These are phyloP conservation scores for Baorangia bicolor DNA, from an alignment of 768 basidiomycete species.

Conservation along the genomic window DNA sequence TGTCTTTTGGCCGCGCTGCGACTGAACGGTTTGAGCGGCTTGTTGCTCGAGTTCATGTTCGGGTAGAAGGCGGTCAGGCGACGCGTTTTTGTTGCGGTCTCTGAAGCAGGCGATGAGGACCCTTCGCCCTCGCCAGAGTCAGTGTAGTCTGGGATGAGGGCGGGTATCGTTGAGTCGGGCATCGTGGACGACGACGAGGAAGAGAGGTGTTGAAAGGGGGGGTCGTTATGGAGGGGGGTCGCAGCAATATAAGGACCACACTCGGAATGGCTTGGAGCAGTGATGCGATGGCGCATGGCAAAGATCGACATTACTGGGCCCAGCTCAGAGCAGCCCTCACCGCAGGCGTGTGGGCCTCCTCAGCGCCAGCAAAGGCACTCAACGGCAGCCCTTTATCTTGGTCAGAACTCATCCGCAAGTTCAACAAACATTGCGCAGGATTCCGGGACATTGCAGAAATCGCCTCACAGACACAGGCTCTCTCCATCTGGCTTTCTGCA, in stretches of 20 bases:
- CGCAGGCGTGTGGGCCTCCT: conserved; percentile 69
- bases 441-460: conserved; percentile 61
- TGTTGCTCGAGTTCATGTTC: conserved; percentile 65
- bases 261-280: neutral
- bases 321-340: conserved; percentile 72
- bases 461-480: conserved; percentile 63
- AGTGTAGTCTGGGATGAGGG: conserved; percentile 64
- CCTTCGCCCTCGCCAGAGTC: conserved; percentile 46
- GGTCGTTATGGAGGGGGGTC: conserved; percentile 14
- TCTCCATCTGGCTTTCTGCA: conserved; percentile 55
- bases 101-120: conserved; percentile 28
- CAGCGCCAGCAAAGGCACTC: conserved; percentile 57
- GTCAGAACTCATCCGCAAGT: conserved; percentile 81
- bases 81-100: conserved; percentile 47
- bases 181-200: conserved; percentile 22
- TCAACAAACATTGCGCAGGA: conserved; percentile 77
- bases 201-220: conserved; percentile 7
- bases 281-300: conserved; percentile 47
- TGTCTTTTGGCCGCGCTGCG: conserved; percentile 90
- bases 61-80: conserved; percentile 80
- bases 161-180: conserved; percentile 45
- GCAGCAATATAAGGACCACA: neutral
- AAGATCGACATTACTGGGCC: conserved; percentile 76
- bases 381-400: conserved; percentile 59
- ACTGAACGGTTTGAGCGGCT: conserved; percentile 82